phyloP scores from a whole-genome alignment of 2,329 filamentous ascomycete genomes.

The Aspergillus hiratsukae region DNA sequence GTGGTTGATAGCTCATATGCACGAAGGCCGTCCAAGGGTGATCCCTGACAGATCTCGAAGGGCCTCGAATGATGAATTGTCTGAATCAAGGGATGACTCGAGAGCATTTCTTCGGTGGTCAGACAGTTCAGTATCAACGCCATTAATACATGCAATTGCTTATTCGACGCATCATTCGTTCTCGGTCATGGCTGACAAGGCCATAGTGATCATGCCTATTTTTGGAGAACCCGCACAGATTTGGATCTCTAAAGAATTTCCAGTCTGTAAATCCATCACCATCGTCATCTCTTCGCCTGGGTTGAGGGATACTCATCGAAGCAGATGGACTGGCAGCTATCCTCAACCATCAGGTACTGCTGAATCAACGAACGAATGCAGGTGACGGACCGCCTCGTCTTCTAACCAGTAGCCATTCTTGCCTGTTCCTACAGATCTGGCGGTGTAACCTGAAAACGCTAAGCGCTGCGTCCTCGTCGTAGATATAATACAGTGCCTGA shows the following conservation, averaged over 20 bases:
- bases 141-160: background rate
- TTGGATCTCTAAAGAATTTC: background rate
- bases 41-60: constrained; percentile 6
- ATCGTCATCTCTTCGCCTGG: background rate
- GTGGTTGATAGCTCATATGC: constrained; percentile 16
- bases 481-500: background rate
- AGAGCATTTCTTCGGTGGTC: background rate
- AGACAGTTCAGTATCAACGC: background rate
- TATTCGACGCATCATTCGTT: background rate
- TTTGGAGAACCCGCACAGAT: background rate
- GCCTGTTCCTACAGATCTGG: constrained; percentile 14
- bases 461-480: constrained; percentile 2
- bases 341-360: constrained; percentile 1
- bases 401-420: background rate
- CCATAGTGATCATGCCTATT: background rate
- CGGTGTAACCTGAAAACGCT: constrained; percentile 18
- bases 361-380: constrained; percentile 1
- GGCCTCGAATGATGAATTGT: background rate
- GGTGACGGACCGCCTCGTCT: background rate
- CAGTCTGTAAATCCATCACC: background rate
- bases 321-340: background rate
- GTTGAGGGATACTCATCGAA: background rate
- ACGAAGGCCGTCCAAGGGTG: constrained; percentile 9
- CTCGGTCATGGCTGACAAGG: background rate
- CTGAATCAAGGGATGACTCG: background rate